phyloP scores from a whole-genome alignment of 2,329 filamentous ascomycete genomes.

The Myriosclerotinia duriaeana region DNA sequence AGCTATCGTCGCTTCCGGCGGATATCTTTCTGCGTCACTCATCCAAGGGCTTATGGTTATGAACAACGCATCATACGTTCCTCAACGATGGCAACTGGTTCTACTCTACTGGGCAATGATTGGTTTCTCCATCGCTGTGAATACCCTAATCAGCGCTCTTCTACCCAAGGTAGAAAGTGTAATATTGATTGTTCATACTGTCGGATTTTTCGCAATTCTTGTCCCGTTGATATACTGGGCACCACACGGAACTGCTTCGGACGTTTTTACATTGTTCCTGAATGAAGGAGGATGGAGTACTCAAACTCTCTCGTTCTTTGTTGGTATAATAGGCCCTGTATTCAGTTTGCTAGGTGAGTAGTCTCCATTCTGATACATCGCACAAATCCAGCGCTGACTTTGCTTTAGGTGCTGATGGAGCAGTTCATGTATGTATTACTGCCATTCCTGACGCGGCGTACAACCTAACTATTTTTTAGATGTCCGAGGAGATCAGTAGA shows the following conservation, averaged over 20 bases:
- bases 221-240: slow-evolving; percentile 41
- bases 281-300: slow-evolving; percentile 39
- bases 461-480: neutral
- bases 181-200: slow-evolving; percentile 46
- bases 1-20: slow-evolving; percentile 43
- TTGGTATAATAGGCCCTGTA: slow-evolving; percentile 26
- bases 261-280: slow-evolving; percentile 39
- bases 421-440: slow-evolving; percentile 9
- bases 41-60: slow-evolving; percentile 45
- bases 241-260: slow-evolving; percentile 26
- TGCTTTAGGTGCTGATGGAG: slow-evolving; percentile 13
- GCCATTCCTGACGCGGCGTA: neutral
- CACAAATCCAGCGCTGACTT: neutral
- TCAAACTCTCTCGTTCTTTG: slow-evolving; percentile 40
- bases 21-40: slow-evolving; percentile 46
- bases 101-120: slow-evolving; percentile 46
- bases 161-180: slow-evolving; percentile 47
- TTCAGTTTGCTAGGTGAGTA: slow-evolving; percentile 6
- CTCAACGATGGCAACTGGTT: slow-evolving; percentile 45
- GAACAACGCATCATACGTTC: slow-evolving; percentile 42
- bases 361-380: neutral
- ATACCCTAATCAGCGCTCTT: slow-evolving; percentile 43
- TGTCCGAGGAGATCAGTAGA: slow-evolving; percentile 21
- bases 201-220: slow-evolving; percentile 48
- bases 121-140: slow-evolving; percentile 44